Evolutionary conservation across 2,329 filamentous ascomycete species (phyloP).

Genomic region (Clonostachys chloroleuca): DNA sequence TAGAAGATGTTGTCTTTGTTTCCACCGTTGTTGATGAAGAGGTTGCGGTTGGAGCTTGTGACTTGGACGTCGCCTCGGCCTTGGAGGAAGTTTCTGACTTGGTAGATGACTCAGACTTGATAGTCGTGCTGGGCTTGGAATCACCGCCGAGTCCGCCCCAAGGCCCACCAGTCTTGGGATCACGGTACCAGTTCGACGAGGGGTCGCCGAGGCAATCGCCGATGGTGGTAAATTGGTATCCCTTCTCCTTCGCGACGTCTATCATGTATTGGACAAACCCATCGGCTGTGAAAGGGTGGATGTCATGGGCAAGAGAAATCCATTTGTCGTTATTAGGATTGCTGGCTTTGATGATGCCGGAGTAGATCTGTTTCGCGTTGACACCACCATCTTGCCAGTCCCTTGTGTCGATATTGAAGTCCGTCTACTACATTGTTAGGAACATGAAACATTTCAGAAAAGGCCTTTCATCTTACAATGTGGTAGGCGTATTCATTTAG

Average conservation of each 20-base stretch:
- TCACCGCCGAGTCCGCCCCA: not conserved
- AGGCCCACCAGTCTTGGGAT: not conserved
- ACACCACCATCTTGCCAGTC: constrained; percentile 51
- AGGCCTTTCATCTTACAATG: constrained; percentile 22
- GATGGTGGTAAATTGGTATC: constrained; percentile 45
- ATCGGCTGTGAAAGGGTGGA: constrained; percentile 39
- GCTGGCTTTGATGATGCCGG: not conserved
- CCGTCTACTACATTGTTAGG: constrained; percentile 9
- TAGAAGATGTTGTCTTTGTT: too few species aligned
- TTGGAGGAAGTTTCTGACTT: too few species aligned
- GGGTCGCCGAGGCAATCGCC: constrained; percentile 54
- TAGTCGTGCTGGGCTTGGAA: not conserved
- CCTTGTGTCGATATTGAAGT: constrained; percentile 55
- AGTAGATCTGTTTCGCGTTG: constrained; percentile 29
- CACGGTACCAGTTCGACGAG: constrained; percentile 42
- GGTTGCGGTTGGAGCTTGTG: too few species aligned
- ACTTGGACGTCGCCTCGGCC: too few species aligned
- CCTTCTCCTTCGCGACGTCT: constrained; percentile 27
- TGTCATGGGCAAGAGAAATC: constrained; percentile 50
- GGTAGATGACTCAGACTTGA: too few species aligned
- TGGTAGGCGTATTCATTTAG: constrained; percentile 45
- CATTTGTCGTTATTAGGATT: constrained; percentile 10
- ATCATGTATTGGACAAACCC: constrained; percentile 39
- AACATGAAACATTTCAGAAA: not conserved
- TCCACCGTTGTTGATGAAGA: too few species aligned